Evolutionary conservation across 768 basidiomycete genomes (phyloP), one percentile per base, ranked within the genome.

Genomic region (Lactifluus pinguis): DNA sequence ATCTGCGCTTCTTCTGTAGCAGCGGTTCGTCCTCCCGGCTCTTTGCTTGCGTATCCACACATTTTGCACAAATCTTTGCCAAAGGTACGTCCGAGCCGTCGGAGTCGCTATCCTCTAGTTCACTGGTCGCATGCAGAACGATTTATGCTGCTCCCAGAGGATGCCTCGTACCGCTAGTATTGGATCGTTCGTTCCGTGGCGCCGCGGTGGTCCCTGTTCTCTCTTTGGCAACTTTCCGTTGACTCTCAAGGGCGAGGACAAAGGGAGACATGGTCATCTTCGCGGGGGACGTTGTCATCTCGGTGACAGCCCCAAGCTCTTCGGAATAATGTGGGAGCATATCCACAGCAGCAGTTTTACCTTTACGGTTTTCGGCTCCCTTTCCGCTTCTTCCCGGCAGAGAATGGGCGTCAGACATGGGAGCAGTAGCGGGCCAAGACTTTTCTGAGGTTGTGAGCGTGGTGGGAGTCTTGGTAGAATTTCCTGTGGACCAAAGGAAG

Each of bases 71-170:
- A 36, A 51, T 56, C 54, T 45, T 45, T 6, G 60, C 44, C 29
- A 61, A 10, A 25, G 60, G 60, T n/a, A 47, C 36, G 49, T 52
- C 49, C 30, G 49, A 52, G 17, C 38, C 53, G 11, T 55, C 57
- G 0, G 32, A 29, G 3, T 45, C 42, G 21, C 49, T 45, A 14
- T 32, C 49, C 13, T 51, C 49, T 41, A 25, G 19, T 9, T 52
- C 49, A 10, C 21, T 8, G 9, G 6, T 17, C n/a, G n/a, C 30
- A 42, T 6, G 36, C 4, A 32, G 25, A 10, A 5, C n/a, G 7
- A 2, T 41, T 15, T 29, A 2, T 19, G 25, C 15, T 14, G 32
- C 15, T 13, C 15, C 41, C 15, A 42, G 6, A n/a, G 41, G 44
- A 45, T n/a, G 44, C 10, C 9, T n/a, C 44, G 13, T 19, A 2